Evolutionary conservation across 2,329 filamentous ascomycete species (phyloP).

Genomic region (Penicillium brasilianum): DNA sequence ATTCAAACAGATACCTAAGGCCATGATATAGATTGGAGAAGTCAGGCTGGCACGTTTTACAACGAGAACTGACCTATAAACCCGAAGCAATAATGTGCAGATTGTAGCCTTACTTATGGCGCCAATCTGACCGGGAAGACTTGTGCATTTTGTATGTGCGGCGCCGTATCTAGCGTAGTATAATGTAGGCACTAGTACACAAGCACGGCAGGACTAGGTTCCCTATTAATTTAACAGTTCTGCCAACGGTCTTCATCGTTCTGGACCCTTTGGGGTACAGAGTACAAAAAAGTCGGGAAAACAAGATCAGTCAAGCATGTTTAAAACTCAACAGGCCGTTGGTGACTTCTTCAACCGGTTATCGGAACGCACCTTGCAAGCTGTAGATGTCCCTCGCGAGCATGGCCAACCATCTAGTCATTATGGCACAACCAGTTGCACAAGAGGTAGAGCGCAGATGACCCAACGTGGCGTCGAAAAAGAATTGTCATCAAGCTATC

Average conservation of each 20-base stretch:
- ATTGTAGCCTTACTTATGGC: background rate
- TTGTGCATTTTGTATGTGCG: background rate
- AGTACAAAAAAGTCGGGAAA: conserved; percentile 5
- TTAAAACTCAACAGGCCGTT: conserved; percentile 13
- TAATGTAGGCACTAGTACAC: background rate
- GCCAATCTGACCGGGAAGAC: background rate
- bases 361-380: background rate
- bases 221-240: background rate
- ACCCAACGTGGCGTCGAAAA: background rate
- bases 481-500: no score
- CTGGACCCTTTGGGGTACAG: background rate
- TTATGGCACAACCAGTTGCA: background rate
- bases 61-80: background rate
- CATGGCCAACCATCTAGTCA: background rate
- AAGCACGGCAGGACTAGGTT: background rate
- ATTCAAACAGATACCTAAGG: no score
- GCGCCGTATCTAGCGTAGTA: background rate
- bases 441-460: background rate
- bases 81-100: background rate
- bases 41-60: no score
- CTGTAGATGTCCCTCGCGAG: background rate
- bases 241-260: background rate
- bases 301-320: background rate
- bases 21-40: no score
- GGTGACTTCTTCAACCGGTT: conserved; percentile 5